Evolutionary conservation across 2,329 filamentous ascomycete species (phyloP).

Genomic region (Sclerotinia glacialis): DNA sequence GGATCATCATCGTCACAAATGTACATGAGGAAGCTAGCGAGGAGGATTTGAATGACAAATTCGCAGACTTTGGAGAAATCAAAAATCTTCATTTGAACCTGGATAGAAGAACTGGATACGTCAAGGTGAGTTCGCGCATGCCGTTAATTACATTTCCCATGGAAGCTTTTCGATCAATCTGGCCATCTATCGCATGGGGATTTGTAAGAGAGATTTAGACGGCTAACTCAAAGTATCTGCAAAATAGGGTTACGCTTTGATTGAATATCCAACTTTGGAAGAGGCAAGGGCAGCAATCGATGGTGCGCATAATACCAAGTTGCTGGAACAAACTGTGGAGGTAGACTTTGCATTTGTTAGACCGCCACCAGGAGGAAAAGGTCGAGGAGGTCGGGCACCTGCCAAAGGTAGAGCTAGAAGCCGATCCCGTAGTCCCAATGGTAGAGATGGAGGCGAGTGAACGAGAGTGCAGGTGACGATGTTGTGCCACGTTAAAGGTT

Average conservation of each 20-base stretch:
- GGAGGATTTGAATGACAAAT: conserved; percentile 77
- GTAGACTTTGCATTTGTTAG: conserved; percentile 86
- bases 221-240: conserved; percentile 18
- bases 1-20: conserved; percentile 84
- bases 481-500: conserved; percentile 1
- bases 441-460: conserved; percentile 33
- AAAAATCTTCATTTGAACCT: conserved; percentile 84
- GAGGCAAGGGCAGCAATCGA: conserved; percentile 82
- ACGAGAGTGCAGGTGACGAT: conserved; percentile 20
- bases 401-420: conserved; percentile 38
- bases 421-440: conserved; percentile 38
- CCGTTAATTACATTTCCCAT: not conserved
- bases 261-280: conserved; percentile 76
- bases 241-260: conserved; percentile 73
- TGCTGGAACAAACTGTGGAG: conserved; percentile 75
- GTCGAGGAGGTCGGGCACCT: conserved; percentile 39
- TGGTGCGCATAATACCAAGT: conserved; percentile 70
- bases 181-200: conserved; percentile 5
- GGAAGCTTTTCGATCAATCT: not conserved
- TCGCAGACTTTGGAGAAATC: conserved; percentile 81
- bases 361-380: conserved; percentile 62
- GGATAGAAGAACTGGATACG: conserved; percentile 78
- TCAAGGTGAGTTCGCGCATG: conserved; percentile 59
- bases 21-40: conserved; percentile 85
- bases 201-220: not conserved